A percentile compares a stretch with the other conserved stretches of the same genome.
These are phyloP conservation scores for Xylariaceae sp. DNA, from an alignment of 2,329 filamentous ascomycete genomes.

Conservation along the genomic window DNA sequence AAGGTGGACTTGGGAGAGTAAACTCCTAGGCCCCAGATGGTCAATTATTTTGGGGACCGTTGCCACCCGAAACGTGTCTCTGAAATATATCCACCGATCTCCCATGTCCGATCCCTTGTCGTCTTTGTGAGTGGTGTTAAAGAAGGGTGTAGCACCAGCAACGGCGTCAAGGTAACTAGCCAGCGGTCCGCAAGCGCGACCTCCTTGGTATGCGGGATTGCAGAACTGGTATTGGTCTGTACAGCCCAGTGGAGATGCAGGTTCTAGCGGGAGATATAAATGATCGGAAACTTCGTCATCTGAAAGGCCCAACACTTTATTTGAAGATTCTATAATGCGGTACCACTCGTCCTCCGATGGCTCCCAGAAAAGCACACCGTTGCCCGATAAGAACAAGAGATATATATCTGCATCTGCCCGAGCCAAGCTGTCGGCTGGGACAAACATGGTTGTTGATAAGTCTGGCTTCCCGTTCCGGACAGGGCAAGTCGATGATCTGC, in stretches of 20 bases:
- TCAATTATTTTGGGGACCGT: neutral
- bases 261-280: neutral
- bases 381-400: slow-evolving; percentile 5
- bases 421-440: slow-evolving; percentile 1
- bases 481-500: neutral
- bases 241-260: slow-evolving; percentile 14
- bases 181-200: slow-evolving; percentile 10
- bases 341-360: slow-evolving; percentile 5
- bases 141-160: slow-evolving; percentile 3
- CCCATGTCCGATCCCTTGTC: neutral
- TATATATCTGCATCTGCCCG: slow-evolving; percentile 4
- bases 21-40: neutral
- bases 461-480: neutral
- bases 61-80: neutral
- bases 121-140: neutral
- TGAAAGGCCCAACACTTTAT: neutral
- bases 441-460: neutral
- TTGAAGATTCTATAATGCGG: neutral
- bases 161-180: slow-evolving; percentile 10
- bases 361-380: slow-evolving; percentile 1
- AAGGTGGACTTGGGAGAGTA: slow-evolving; percentile 4
- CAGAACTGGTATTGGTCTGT: slow-evolving; percentile 11
- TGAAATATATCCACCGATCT: slow-evolving; percentile 1
- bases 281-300: neutral
- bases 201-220: neutral